These are phyloP conservation scores for Tuber aestivum DNA, from an alignment of 495 filamentous ascomycete genomes.

Conservation along the genomic window DNA sequence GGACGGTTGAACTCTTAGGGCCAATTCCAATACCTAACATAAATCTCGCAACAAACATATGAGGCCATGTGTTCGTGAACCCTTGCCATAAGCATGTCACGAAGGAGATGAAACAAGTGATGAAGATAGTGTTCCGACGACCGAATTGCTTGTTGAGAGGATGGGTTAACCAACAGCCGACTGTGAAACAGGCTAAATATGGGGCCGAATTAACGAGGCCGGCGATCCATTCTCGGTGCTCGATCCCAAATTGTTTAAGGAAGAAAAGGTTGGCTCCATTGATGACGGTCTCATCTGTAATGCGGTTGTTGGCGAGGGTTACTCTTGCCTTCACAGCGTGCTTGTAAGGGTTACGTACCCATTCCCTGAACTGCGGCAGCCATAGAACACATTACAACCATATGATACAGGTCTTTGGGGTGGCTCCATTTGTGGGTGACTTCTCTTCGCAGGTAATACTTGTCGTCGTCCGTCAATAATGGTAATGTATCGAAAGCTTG, in stretches of 20 bases:
- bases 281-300: slow-evolving; percentile 69
- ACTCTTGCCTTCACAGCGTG: background rate
- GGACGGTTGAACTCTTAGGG: slow-evolving; percentile 72
- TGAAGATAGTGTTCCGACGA: slow-evolving; percentile 76
- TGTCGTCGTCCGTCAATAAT: slow-evolving; percentile 55
- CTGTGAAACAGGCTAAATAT: slow-evolving; percentile 69
- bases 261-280: slow-evolving; percentile 72
- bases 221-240: slow-evolving; percentile 56
- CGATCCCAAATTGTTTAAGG: slow-evolving; percentile 61
- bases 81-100: slow-evolving; percentile 72
- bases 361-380: slow-evolving; percentile 66
- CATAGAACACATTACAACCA: slow-evolving; percentile 59
- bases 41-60: slow-evolving; percentile 64
- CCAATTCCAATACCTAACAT: slow-evolving; percentile 71
- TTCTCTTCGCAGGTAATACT: slow-evolving; percentile 56
- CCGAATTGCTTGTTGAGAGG: slow-evolving; percentile 64
- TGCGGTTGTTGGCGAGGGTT: slow-evolving; percentile 41
- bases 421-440: slow-evolving; percentile 67
- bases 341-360: slow-evolving; percentile 46
- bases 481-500: slow-evolving; percentile 51
- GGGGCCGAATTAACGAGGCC: slow-evolving; percentile 65
- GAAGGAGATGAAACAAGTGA: slow-evolving; percentile 62
- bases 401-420: slow-evolving; percentile 61
- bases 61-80: slow-evolving; percentile 62
- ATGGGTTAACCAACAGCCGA: slow-evolving; percentile 77